phyloP scores from a whole-genome alignment of 805 yeast genomes.

The Lipomyces sp. region DNA sequence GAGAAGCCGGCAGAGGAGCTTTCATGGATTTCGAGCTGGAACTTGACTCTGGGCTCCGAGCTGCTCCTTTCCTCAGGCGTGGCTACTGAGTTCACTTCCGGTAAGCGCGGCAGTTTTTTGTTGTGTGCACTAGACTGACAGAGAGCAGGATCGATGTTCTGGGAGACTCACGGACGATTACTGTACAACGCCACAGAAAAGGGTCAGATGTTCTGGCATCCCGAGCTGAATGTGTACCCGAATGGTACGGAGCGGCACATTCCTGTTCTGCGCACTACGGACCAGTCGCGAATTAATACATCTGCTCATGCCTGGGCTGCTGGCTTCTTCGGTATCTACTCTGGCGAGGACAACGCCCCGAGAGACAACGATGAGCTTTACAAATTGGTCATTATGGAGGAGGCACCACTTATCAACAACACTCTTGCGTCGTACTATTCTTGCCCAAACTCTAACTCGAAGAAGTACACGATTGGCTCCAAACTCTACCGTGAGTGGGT shows the following conservation, averaged over 20 bases:
- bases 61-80: conserved; percentile 48
- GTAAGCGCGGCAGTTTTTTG: neutral
- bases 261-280: conserved; percentile 48
- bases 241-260: conserved; percentile 45
- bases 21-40: conserved; percentile 47
- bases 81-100: conserved; percentile 47
- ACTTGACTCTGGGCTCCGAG: conserved; percentile 44
- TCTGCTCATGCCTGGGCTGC: conserved; percentile 53
- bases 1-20: conserved; percentile 40
- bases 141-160: conserved; percentile 45
- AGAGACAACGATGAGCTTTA: conserved; percentile 43
- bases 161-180: conserved; percentile 50
- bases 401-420: conserved; percentile 44
- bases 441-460: conserved; percentile 46
- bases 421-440: conserved; percentile 49
- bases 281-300: conserved; percentile 49
- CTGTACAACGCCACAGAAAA: conserved; percentile 44
- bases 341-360: conserved; percentile 43
- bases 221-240: conserved; percentile 41
- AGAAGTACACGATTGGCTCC: conserved; percentile 41
- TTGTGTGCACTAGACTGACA: neutral
- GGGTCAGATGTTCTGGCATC: conserved; percentile 42
- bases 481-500: conserved; percentile 45
- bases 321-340: conserved; percentile 50
- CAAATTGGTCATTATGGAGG: conserved; percentile 45